phyloP scores from a whole-genome alignment of 768 basidiomycete genomes.

The Omphalotus guepiniiformis region DNA sequence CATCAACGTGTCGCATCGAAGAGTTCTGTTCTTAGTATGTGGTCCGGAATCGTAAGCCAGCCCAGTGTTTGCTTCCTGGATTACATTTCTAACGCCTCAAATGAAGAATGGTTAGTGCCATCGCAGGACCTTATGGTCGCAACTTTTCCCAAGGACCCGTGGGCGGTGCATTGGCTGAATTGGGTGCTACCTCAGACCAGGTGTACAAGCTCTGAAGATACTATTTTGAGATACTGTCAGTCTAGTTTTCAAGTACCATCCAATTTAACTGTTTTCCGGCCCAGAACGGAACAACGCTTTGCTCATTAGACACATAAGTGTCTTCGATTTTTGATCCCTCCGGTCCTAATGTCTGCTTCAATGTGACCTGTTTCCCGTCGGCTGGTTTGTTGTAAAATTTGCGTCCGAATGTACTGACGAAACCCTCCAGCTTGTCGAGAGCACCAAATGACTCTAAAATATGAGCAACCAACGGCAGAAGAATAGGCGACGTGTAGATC shows the following conservation, averaged over 20 bases:
- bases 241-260: constrained; percentile 40
- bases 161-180: constrained; percentile 58
- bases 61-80: neutral
- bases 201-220: constrained; percentile 60
- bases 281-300: constrained; percentile 80
- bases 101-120: constrained; percentile 66
- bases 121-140: constrained; percentile 73
- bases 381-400: constrained; percentile 61
- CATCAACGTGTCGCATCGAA: constrained; percentile 20
- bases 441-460: constrained; percentile 86
- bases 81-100: constrained; percentile 5
- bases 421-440: constrained; percentile 74
- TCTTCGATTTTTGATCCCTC: constrained; percentile 33
- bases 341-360: constrained; percentile 36
- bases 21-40: constrained; percentile 69
- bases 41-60: constrained; percentile 77
- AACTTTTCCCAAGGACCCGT: constrained; percentile 73
- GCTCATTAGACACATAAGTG: constrained; percentile 42
- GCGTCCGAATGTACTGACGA: constrained; percentile 76
- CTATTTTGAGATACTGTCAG: neutral
- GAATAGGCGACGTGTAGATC: constrained; percentile 89
- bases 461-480: constrained; percentile 87
- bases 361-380: constrained; percentile 32
- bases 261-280: constrained; percentile 77
- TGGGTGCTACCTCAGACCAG: constrained; percentile 59